phyloP scores from a whole-genome alignment of 2,329 filamentous ascomycete species.

The Ascochyta viciae-villosae region DNA sequence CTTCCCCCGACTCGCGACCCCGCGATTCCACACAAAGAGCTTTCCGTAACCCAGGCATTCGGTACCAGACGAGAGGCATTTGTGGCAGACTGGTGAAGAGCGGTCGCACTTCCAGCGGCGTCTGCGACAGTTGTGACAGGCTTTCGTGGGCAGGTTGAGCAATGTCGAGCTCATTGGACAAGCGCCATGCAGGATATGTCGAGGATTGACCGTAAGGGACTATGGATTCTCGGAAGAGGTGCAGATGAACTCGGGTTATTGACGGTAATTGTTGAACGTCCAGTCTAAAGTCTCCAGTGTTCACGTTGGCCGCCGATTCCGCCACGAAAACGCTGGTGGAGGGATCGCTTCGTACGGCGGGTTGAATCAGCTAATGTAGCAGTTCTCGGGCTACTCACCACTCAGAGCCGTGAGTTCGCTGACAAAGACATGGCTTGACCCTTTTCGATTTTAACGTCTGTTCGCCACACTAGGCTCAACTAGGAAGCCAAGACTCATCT shows the following conservation, averaged over 20 bases:
- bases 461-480: slow-evolving; percentile 14
- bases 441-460: not conserved
- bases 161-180: slow-evolving; percentile 42
- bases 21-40: slow-evolving; percentile 66
- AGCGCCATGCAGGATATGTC: slow-evolving; percentile 41
- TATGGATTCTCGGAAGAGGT: slow-evolving; percentile 13
- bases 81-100: slow-evolving; percentile 65
- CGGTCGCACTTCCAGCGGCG: slow-evolving; percentile 68
- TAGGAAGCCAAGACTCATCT: slow-evolving; percentile 36
- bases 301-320: slow-evolving; percentile 19
- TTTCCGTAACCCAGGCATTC: slow-evolving; percentile 69
- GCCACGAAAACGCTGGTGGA: slow-evolving; percentile 12
- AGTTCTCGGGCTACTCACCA: slow-evolving; percentile 20
- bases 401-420: slow-evolving; percentile 15
- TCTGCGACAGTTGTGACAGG: slow-evolving; percentile 69
- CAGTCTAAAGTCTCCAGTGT: slow-evolving; percentile 21
- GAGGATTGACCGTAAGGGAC: slow-evolving; percentile 23
- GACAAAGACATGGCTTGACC: slow-evolving; percentile 6
- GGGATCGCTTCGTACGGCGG: slow-evolving; percentile 20
- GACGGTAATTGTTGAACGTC: slow-evolving; percentile 17
- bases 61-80: slow-evolving; percentile 63
- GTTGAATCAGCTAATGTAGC: slow-evolving; percentile 20
- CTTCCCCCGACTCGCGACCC: slow-evolving; percentile 59
- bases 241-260: slow-evolving; percentile 18
- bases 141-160: slow-evolving; percentile 44